Evolutionary conservation across 768 basidiomycete genomes (phyloP).

Genomic region (Crucibulum laeve): DNA sequence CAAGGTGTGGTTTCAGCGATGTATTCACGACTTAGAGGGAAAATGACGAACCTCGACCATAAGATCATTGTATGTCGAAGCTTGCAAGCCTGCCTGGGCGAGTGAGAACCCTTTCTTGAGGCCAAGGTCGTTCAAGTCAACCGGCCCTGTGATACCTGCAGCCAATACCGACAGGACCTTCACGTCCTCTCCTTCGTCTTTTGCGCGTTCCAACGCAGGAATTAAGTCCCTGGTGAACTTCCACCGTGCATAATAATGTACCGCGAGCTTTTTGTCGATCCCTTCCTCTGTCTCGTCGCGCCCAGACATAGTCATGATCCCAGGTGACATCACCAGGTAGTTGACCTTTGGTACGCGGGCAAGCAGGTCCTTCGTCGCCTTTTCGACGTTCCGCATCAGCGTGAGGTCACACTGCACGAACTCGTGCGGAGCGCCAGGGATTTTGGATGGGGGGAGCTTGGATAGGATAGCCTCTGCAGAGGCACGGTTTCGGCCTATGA

Average conservation of each 20-base stretch:
- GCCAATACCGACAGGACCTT: constrained; percentile 45
- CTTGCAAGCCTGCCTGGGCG: constrained; percentile 23
- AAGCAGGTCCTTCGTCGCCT: constrained; percentile 25
- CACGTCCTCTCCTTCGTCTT: constrained; percentile 44
- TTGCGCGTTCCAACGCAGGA: constrained; percentile 39
- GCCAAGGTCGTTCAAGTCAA: constrained; percentile 43
- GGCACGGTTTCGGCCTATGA: constrained; percentile 37
- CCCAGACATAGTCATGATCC: constrained; percentile 34
- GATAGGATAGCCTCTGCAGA: constrained; percentile 35
- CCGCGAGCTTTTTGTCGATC: constrained; percentile 28
- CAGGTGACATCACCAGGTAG: constrained; percentile 42
- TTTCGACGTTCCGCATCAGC: constrained; percentile 39
- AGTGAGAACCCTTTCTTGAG: constrained; percentile 42
- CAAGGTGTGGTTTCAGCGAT: not conserved
- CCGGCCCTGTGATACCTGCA: constrained; percentile 25
- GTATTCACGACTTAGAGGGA: not conserved
- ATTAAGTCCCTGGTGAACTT: constrained; percentile 42
- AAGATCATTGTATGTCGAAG: constrained; percentile 48
- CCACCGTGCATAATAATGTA: too few relatives aligned
- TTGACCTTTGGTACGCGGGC: constrained; percentile 40
- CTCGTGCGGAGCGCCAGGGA: constrained; percentile 22
- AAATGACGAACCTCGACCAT: constrained; percentile 40
- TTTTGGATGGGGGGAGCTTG: constrained; percentile 24
- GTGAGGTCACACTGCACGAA: constrained; percentile 43
- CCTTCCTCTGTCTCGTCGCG: constrained; percentile 27